A percentile compares a stretch with the other conserved stretches of the same genome.
These are phyloP conservation scores for Penicillium sp. DNA, from an alignment of 2,329 filamentous ascomycete species.

Conservation along the genomic window DNA sequence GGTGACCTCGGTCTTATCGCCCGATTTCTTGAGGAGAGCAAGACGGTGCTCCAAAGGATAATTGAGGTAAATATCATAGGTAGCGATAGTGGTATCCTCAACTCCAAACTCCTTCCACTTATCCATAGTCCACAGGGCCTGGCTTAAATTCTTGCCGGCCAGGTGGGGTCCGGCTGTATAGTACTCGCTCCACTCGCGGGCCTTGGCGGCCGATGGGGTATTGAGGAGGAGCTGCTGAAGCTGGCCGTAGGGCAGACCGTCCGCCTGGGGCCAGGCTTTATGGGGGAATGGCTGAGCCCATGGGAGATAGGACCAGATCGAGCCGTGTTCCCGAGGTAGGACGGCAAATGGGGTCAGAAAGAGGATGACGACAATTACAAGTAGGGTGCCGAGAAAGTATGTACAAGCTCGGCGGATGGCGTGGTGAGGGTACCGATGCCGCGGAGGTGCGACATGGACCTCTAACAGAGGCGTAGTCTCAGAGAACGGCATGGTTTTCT, in stretches of 20 bases:
- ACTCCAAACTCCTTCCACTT: slow-evolving; percentile 72
- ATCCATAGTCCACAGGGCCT: slow-evolving; percentile 73
- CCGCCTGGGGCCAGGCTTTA: slow-evolving; percentile 40
- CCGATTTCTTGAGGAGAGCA: slow-evolving; percentile 58
- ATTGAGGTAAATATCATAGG: slow-evolving; percentile 77
- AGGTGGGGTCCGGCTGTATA: slow-evolving; percentile 75
- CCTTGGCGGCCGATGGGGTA: slow-evolving; percentile 56
- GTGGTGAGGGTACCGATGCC: slow-evolving; percentile 44
- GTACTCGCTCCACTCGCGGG: slow-evolving; percentile 71
- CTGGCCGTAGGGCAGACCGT: slow-evolving; percentile 53
- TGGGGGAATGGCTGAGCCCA: slow-evolving; percentile 39
- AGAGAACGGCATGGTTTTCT: slow-evolving; percentile 37
- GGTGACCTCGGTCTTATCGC: slow-evolving; percentile 53
- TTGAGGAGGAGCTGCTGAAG: slow-evolving; percentile 54
- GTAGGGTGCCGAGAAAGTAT: slow-evolving; percentile 36
- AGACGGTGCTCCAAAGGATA: slow-evolving; percentile 71
- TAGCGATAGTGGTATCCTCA: slow-evolving; percentile 54
- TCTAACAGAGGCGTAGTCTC: slow-evolving; percentile 45
- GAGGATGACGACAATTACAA: slow-evolving; percentile 39
- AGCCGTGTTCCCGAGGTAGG: slow-evolving; percentile 38
- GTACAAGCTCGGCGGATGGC: slow-evolving; percentile 45
- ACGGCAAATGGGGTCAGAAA: slow-evolving; percentile 43
- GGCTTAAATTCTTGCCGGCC: slow-evolving; percentile 73
- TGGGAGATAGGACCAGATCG: slow-evolving; percentile 42
- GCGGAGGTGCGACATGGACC: slow-evolving; percentile 40